Evolutionary conservation across 1,139 yeast genomes (phyloP).

Genomic region (Suhomyces yuchorum): DNA sequence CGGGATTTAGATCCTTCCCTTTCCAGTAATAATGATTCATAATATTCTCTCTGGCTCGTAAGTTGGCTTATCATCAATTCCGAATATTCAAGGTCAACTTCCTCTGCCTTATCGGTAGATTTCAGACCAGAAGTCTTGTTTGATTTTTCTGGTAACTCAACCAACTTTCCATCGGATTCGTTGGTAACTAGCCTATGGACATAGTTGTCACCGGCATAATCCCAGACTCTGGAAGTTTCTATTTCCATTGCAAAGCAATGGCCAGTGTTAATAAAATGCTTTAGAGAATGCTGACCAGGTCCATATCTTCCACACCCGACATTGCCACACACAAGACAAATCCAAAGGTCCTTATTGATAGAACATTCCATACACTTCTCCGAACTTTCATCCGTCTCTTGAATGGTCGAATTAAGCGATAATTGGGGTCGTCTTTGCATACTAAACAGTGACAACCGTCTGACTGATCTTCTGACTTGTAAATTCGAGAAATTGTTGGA

Average conservation of each 20-base stretch:
- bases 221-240: slow-evolving; percentile 89
- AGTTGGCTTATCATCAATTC: slow-evolving; percentile 76
- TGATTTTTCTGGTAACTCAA: slow-evolving; percentile 58
- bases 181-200: slow-evolving; percentile 86
- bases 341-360: slow-evolving; percentile 56
- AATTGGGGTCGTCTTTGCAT: slow-evolving; percentile 14
- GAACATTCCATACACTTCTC: slow-evolving; percentile 44
- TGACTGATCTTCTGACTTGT: slow-evolving; percentile 36
- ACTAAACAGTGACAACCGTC: slow-evolving; percentile 37
- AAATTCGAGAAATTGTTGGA: slow-evolving; percentile 52
- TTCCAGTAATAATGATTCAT: slow-evolving; percentile 61
- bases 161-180: slow-evolving; percentile 82
- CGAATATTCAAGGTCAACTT: slow-evolving; percentile 76
- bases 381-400: slow-evolving; percentile 9
- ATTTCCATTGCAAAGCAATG: slow-evolving; percentile 95
- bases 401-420: slow-evolving; percentile 6
- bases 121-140: slow-evolving; percentile 23
- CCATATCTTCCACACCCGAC: slow-evolving; percentile 92
- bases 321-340: slow-evolving; percentile 86
- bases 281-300: slow-evolving; percentile 76
- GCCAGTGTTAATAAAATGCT: slow-evolving; percentile 74
- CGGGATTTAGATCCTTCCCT: slow-evolving; percentile 31
- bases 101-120: slow-evolving; percentile 42
- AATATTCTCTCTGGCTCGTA: slow-evolving; percentile 87
- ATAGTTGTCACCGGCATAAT: slow-evolving; percentile 88